A percentile compares a stretch with the other conserved stretches of the same genome.
phyloP scores from a whole-genome alignment of 148 eudicot genomes.

The Suaeda aralocaspica region DNA sequence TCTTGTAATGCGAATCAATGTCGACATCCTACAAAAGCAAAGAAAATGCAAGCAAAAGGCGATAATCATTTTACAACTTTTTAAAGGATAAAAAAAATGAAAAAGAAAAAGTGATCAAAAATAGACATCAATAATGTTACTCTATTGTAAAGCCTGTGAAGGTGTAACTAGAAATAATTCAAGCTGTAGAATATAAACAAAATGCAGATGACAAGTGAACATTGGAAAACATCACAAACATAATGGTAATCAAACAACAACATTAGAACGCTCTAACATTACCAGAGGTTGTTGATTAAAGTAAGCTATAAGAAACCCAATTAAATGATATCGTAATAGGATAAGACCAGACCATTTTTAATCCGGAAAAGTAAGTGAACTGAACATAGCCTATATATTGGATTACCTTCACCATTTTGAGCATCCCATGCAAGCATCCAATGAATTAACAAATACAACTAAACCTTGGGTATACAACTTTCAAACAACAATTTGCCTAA shows the following conservation, averaged over 20 bases:
- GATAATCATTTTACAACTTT: background rate
- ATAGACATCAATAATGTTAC: background rate
- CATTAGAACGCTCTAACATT: background rate
- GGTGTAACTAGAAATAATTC: background rate
- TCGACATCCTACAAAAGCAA: conserved; percentile 54
- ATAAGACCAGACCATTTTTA: background rate
- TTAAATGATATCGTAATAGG: background rate
- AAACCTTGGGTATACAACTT: background rate
- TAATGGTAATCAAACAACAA: background rate
- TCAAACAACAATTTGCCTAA: background rate
- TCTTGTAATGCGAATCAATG: conserved; percentile 61
- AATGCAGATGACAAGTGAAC: background rate
- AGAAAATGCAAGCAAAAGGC: background rate
- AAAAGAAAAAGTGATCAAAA: background rate
- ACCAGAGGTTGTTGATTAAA: background rate
- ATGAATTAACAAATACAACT: background rate
- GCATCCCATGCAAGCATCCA: background rate
- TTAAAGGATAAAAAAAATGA: conserved; percentile 14
- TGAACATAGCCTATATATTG: background rate
- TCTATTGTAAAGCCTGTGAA: background rate
- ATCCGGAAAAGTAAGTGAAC: background rate
- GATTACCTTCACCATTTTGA: background rate
- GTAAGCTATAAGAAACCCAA: background rate
- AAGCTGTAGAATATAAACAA: background rate
- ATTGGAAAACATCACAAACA: background rate